phyloP scores from a whole-genome alignment of 768 basidiomycete species.

The Termitomyces sp. region DNA sequence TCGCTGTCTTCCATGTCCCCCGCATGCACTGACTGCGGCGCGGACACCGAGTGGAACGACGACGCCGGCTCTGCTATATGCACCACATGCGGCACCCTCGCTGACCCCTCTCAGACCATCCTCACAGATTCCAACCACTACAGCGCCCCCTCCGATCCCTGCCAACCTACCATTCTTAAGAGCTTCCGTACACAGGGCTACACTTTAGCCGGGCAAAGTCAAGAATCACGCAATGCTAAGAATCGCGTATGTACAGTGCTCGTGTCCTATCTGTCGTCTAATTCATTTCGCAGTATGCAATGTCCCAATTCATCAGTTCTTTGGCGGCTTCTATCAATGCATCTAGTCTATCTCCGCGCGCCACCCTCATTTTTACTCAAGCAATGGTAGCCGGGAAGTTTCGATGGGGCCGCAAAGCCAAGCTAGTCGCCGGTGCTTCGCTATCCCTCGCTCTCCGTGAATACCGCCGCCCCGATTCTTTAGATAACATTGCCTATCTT shows the following conservation, averaged over 20 bases:
- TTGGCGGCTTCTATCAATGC: slow-evolving; percentile 54
- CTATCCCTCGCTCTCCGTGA: slow-evolving; percentile 70
- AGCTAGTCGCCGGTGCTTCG: slow-evolving; percentile 61
- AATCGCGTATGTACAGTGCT: slow-evolving; percentile 44
- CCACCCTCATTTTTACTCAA: slow-evolving; percentile 62
- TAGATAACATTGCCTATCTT: slow-evolving; percentile 64
- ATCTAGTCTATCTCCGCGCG: slow-evolving; percentile 59
- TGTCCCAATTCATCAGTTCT: slow-evolving; percentile 56
- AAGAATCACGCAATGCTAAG: slow-evolving; percentile 56
- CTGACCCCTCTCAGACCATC: slow-evolving; percentile 54
- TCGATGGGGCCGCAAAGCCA: slow-evolving; percentile 74
- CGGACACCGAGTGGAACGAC: slow-evolving; percentile 47
- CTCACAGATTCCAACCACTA: slow-evolving; percentile 43
- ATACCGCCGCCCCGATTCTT: slow-evolving; percentile 57
- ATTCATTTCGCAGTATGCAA: slow-evolving; percentile 42
- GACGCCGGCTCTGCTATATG: slow-evolving; percentile 59
- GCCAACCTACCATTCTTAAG: slow-evolving; percentile 36
- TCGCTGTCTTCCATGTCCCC: slow-evolving; percentile 22
- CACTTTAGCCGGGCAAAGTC: slow-evolving; percentile 62
- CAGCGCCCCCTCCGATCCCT: slow-evolving; percentile 25
- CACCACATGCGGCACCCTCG: slow-evolving; percentile 64
- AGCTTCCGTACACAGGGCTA: slow-evolving; percentile 37
- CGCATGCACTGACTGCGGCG: slow-evolving; percentile 51
- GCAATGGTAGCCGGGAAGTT: slow-evolving; percentile 52
- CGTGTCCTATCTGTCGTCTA: slow-evolving; percentile 2